A percentile compares a stretch with the other conserved stretches of the same genome.
These are phyloP conservation scores for Cystobasidium slooffiae DNA, from an alignment of 1,284 basidiomycete genomes.

Conservation along the genomic window DNA sequence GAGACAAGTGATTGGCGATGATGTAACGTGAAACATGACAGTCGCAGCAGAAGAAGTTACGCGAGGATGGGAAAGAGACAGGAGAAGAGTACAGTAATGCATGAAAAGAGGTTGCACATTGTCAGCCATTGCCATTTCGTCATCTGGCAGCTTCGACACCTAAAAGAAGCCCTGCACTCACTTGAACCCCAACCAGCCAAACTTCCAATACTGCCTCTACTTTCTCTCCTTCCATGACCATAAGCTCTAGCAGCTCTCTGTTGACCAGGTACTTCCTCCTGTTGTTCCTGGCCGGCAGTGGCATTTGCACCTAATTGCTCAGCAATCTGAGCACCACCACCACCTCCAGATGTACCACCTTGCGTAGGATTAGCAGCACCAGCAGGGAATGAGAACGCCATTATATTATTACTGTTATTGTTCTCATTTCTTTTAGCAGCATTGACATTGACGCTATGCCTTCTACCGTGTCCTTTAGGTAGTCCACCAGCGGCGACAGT, in stretches of 20 bases:
- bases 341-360: background rate
- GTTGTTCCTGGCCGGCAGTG: background rate
- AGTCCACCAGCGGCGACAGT: constrained; percentile 26
- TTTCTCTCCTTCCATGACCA: constrained; percentile 43
- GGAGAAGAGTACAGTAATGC: too few species aligned
- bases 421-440: constrained; percentile 55
- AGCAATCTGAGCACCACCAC: too few species aligned
- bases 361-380: constrained; percentile 33
- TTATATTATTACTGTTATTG: constrained; percentile 16
- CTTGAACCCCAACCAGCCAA: constrained; percentile 45
- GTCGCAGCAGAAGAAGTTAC: too few species aligned
- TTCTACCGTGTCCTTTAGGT: constrained; percentile 78
- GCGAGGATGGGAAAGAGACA: too few species aligned
- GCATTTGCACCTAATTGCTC: too few species aligned
- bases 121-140: too few species aligned
- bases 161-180: constrained; percentile 13
- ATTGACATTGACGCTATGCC: constrained; percentile 88
- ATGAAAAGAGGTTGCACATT: too few species aligned
- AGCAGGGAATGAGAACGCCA: constrained; percentile 40
- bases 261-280: background rate
- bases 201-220: constrained; percentile 32
- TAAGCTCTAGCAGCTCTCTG: constrained; percentile 25
- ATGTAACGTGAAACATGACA: too few species aligned
- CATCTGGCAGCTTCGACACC: too few species aligned
- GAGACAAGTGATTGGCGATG: background rate